phyloP scores from a whole-genome alignment of 768 basidiomycete genomes.

The Mycena floridula region DNA sequence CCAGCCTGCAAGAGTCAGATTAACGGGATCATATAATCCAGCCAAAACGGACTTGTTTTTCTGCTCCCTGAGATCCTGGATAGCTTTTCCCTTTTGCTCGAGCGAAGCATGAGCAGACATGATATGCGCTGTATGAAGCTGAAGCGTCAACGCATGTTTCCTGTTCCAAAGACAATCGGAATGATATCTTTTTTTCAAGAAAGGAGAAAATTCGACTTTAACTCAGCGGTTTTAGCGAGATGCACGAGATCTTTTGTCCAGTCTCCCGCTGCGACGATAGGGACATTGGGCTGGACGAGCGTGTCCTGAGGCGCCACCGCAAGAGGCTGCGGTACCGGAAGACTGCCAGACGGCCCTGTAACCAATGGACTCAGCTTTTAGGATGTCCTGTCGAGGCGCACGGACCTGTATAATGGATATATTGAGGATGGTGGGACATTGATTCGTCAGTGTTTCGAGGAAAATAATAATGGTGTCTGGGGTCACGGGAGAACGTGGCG shows the following conservation, averaged over 20 bases:
- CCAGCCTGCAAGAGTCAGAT: neutral
- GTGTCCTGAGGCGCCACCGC: constrained; percentile 12
- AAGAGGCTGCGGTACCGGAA: neutral
- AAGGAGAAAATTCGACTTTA: constrained; percentile 48
- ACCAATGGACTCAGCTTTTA: too few relatives aligned
- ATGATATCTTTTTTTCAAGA: neutral
- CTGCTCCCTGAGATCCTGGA: constrained; percentile 80
- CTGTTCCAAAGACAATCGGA: constrained; percentile 24
- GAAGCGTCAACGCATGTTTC: constrained; percentile 79
- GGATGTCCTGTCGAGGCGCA: too few relatives aligned
- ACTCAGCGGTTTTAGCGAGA: constrained; percentile 80
- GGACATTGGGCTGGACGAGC: constrained; percentile 12
- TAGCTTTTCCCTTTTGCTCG: constrained; percentile 70
- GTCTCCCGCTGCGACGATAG: constrained; percentile 76
- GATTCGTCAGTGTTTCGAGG: too few relatives aligned
- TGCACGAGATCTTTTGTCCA: constrained; percentile 87
- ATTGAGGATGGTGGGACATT: too few relatives aligned
- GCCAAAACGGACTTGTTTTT: constrained; percentile 62
- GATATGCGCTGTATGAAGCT: constrained; percentile 84
- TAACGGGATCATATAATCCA: neutral
- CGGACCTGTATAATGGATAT: too few relatives aligned
- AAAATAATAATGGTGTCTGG: too few relatives aligned
- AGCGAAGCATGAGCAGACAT: constrained; percentile 76
- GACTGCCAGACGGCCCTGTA: too few relatives aligned
- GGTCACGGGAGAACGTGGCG: too few relatives aligned